These are phyloP conservation scores for Penicillium soppii DNA, from an alignment of 495 filamentous ascomycete genomes.

Conservation along the genomic window DNA sequence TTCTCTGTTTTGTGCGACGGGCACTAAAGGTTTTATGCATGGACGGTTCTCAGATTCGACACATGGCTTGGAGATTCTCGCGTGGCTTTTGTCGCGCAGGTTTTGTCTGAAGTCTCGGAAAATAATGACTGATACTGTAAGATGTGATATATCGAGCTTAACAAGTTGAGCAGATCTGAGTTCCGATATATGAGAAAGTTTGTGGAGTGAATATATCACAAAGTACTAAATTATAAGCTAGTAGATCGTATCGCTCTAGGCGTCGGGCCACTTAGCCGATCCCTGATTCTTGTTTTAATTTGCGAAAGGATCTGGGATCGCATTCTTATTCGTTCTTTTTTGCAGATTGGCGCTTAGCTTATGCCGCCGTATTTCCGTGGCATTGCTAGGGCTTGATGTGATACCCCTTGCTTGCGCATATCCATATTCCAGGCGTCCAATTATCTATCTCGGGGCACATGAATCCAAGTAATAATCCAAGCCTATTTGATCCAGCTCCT, in stretches of 20 bases:
- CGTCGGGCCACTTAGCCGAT: conserved; percentile 2
- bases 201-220: neutral
- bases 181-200: neutral
- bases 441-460: neutral
- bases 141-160: neutral
- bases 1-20: neutral
- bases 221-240: neutral
- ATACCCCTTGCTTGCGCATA: conserved; percentile 4
- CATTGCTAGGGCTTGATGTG: neutral
- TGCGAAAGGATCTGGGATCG: too few relatives aligned
- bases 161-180: neutral
- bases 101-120: neutral
- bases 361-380: neutral
- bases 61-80: conserved; percentile 18
- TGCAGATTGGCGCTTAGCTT: neutral
- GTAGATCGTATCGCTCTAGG: too few relatives aligned
- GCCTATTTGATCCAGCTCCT: neutral
- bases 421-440: neutral
- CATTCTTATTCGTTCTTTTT: too few relatives aligned
- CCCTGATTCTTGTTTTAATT: too few relatives aligned
- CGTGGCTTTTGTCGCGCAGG: conserved; percentile 21
- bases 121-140: neutral
- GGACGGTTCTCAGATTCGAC: conserved; percentile 5
- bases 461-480: neutral
- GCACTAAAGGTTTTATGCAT: conserved; percentile 21